These are phyloP conservation scores for Dothistroma septosporum DNA, from an alignment of 2,329 filamentous ascomycete species.

Conservation along the genomic window DNA sequence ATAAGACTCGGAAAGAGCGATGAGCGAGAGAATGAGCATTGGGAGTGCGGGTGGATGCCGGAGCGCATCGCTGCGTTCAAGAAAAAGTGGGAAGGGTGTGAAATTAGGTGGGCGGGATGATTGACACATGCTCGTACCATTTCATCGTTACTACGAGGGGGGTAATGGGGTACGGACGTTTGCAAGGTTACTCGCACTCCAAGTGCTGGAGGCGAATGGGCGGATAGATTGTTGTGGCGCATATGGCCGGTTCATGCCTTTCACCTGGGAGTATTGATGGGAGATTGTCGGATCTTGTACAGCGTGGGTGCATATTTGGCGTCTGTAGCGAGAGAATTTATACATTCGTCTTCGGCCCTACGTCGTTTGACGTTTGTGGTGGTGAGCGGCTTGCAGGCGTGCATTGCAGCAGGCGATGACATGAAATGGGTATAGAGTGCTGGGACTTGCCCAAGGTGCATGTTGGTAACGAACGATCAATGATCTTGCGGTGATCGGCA, in stretches of 20 bases:
- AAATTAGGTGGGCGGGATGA: constrained; percentile 23
- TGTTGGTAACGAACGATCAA: constrained; percentile 1
- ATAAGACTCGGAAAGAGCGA: constrained; percentile 34
- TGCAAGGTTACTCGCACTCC: constrained; percentile 10
- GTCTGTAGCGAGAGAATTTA: neutral
- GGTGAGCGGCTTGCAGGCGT: neutral
- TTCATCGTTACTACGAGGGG: neutral
- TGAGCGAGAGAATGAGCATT: constrained; percentile 27
- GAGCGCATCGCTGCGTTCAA: constrained; percentile 26
- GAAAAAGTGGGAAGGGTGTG: constrained; percentile 23
- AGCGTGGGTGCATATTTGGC: neutral
- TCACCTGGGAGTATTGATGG: neutral
- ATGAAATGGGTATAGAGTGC: too few species aligned
- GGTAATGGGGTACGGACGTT: neutral
- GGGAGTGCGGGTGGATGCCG: constrained; percentile 34
- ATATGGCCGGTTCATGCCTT: too few species aligned
- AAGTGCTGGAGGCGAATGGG: constrained; percentile 23
- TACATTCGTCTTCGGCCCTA: neutral
- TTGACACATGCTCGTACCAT: neutral
- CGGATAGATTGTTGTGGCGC: neutral
- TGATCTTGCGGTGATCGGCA: constrained; percentile 31
- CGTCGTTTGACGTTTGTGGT: neutral
- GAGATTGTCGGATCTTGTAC: neutral
- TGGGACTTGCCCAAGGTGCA: too few species aligned
- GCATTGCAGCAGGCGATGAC: too few species aligned